Evolutionary conservation across 257 asterid species (phyloP).

Genomic region (Asclepias syriaca): DNA sequence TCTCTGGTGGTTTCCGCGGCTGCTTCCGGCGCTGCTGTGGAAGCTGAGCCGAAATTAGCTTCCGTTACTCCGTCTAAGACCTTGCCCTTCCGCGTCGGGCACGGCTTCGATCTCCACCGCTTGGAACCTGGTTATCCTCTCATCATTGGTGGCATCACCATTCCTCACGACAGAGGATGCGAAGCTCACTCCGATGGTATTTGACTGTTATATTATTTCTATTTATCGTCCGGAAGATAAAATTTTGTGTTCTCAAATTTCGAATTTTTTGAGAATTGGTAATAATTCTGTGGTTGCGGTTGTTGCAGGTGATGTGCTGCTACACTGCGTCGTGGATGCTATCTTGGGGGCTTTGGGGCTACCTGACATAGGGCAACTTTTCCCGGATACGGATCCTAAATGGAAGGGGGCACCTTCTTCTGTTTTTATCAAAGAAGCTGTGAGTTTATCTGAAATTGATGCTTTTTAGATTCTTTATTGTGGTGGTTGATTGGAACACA

Average conservation of each 20-base stretch:
- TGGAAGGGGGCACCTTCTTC: constrained; percentile 97
- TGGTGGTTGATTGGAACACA: neutral
- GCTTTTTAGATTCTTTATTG: neutral
- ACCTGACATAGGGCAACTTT: constrained; percentile 91
- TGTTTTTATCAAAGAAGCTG: constrained; percentile 81
- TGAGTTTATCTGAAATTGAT: constrained; percentile 26
- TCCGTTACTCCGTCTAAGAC: constrained; percentile 35
- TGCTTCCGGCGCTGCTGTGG: constrained; percentile 37
- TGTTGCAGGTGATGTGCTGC: constrained; percentile 79
- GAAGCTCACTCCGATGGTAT: constrained; percentile 95
- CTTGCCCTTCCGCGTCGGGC: constrained; percentile 85
- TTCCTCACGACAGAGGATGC: constrained; percentile 85
- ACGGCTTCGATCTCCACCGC: constrained; percentile 89
- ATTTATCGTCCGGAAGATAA: neutral
- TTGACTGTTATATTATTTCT: constrained; percentile 1
- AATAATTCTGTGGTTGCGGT: neutral
- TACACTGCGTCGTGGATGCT: constrained; percentile 96
- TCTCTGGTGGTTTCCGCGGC: constrained; percentile 24
- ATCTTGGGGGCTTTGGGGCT: constrained; percentile 93
- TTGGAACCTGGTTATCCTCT: constrained; percentile 88
- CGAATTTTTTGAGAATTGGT: neutral
- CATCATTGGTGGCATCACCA: constrained; percentile 71
- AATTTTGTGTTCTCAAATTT: neutral
- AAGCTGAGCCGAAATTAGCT: constrained; percentile 30
- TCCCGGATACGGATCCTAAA: constrained; percentile 92